Percentiles rank a stretch among this genome's conserved stretches.
Conservation (phyloP, 768 basidiomycete genomes). For the Solioccasus polychromus region DNA sequence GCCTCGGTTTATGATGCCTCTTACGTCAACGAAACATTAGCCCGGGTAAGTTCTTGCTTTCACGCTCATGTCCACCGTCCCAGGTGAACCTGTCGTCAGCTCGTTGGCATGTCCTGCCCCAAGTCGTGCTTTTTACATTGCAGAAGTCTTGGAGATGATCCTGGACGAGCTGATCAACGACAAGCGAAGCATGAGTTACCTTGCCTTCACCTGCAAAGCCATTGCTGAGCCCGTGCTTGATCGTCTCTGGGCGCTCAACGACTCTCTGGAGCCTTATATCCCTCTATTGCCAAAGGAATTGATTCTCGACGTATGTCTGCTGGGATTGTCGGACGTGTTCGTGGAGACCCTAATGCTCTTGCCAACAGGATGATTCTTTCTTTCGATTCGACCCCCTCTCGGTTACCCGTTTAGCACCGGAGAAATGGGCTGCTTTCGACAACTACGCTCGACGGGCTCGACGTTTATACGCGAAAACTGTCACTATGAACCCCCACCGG, state of each 20-base stretch:
- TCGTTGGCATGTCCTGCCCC: background rate
- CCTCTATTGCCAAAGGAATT: constrained; percentile 20
- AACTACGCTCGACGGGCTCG: constrained; percentile 22
- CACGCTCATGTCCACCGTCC: constrained; percentile 6
- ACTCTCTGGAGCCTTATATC: constrained; percentile 25
- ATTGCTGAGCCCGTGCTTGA: constrained; percentile 20
- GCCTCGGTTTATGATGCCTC: too few species aligned
- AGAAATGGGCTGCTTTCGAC: constrained; percentile 21
- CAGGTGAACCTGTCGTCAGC: background rate
- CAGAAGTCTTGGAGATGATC: constrained; percentile 23
- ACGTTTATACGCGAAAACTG: constrained; percentile 24
- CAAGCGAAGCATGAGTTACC: constrained; percentile 13
- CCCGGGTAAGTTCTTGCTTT: too few species aligned
- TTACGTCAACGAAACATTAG: constrained; percentile 18
- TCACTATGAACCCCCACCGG: constrained; percentile 25
- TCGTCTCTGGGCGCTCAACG: constrained; percentile 22
- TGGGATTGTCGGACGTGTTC: background rate
- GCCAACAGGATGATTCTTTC: constrained; percentile 16
- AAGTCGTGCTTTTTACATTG: constrained; percentile 14
- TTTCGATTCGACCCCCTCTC: constrained; percentile 10
- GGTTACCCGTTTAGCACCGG: constrained; percentile 5
- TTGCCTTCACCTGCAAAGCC: constrained; percentile 22
- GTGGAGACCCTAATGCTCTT: constrained; percentile 7
- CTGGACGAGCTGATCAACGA: constrained; percentile 18
- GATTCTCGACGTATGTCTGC: constrained; percentile 17